Base-by-base conservation (phyloP, 2,329 filamentous ascomycete genomes). In the Dactylonectria macrodidyma region DNA sequence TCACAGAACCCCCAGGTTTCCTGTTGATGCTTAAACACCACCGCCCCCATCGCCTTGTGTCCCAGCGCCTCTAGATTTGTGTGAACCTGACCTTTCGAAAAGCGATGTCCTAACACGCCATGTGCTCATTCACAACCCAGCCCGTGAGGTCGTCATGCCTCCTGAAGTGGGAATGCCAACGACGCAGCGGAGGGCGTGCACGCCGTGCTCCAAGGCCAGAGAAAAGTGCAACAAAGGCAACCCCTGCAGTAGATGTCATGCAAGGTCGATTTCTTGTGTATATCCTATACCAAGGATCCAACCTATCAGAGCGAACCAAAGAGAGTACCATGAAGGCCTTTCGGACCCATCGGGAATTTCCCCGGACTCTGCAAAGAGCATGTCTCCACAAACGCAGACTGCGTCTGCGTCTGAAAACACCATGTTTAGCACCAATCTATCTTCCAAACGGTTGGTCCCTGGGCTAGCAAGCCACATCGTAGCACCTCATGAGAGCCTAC, bases 161-260 rank as follows among this genome's bases (percentile, higher is more conserved):
- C 22, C 22, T n/a, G 12, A 26, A 3, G 36, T 14, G 11, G 34
- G 54, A 38, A 34, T 22, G 12, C 10, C 51, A 22, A 24, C 36
- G 36, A 46, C 36, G 33, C 54, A 44, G 22, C 54, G 54, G 16
- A 46, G 54, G 22, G 36, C 54, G 14, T 57, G 54, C 36, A 41
- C 36, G 36, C 54, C 54, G 48, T 73, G 72, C 12, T 63, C 71
- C 0, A 66, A 30, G 24, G 72, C 67, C 4, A 50, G 71, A 5
- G 69, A 72, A 16, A 73, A 70, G 12, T 73, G 72, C 3, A 68
- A 57, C 0, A 68, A 66, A 16, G 57, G 16, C 19, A 63, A 10
- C 0, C 71, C 71, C 24, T 73, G 71, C 5, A 24, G 56, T 14
- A 38, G 71, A 12, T 73, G 71, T 11, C 54, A 59, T 1, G 34